Conservation (phyloP, 2,329 filamentous ascomycete genomes). For the Mollisiaceae sp. region DNA sequence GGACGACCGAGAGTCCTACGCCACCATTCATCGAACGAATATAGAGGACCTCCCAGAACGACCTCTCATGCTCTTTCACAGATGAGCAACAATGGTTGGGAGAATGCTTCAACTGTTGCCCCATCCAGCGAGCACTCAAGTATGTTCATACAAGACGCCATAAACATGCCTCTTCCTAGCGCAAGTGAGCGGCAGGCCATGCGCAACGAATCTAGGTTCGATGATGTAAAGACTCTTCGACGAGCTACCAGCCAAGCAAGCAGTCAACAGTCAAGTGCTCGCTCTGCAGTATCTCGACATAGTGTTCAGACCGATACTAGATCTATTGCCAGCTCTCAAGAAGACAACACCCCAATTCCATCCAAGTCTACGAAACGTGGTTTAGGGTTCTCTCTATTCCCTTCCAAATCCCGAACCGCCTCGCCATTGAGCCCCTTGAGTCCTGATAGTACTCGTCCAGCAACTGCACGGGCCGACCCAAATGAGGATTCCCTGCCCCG, state of each 20-base stretch:
- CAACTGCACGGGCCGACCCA: not conserved
- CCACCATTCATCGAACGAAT: constrained; percentile 1
- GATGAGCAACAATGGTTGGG: not conserved
- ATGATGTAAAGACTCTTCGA: constrained; percentile 3
- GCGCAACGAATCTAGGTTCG: not conserved
- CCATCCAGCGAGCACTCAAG: not conserved
- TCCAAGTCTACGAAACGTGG: constrained; percentile 23
- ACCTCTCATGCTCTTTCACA: not conserved
- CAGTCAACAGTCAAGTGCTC: constrained; percentile 5
- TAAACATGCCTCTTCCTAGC: not conserved
- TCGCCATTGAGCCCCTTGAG: not conserved
- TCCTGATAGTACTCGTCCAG: not conserved
- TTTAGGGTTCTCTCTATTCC: constrained; percentile 28
- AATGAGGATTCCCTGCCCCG: not conserved
- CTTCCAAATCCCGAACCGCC: not conserved
- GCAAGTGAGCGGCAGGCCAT: not conserved
- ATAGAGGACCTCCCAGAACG: not conserved
- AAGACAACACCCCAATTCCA: not conserved
- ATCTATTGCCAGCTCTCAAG: constrained; percentile 3
- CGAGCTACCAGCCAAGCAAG: constrained; percentile 6
- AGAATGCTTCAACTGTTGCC: not conserved
- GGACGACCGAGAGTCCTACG: constrained; percentile 21
- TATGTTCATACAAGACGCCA: constrained; percentile 1
- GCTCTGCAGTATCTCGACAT: not conserved
- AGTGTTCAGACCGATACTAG: not conserved